Evolutionary conservation across 139 green algal genomes (phyloP), one percentile per base, ranked within the genome.

Genomic region (Micractinium conductrix): DNA sequence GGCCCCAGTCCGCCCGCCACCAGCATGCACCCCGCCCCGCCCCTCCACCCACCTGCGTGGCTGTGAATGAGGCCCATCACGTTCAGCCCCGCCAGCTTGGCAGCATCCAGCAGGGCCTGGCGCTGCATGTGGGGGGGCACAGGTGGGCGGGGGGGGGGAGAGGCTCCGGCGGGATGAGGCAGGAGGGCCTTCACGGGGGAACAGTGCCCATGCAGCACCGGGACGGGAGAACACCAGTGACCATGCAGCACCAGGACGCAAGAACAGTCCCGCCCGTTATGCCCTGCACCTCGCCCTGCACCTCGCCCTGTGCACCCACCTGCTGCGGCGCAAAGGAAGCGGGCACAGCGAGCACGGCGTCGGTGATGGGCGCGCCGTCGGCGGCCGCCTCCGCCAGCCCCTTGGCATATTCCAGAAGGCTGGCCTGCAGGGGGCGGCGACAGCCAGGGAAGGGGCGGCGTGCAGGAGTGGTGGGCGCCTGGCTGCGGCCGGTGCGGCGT

Each of bases 21-120:
- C n/a, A n/a, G n/a, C n/a, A n/a, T n/a, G n/a, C n/a, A n/a, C n/a
- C n/a, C n/a, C n/a, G n/a, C n/a, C n/a, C n/a, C n/a, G n/a, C n/a
- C n/a, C n/a, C n/a, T n/a, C n/a, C 1, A 43, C 70, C 33, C 8
- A 78, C 70, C 70, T 35, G 94, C 91, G 78, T 98, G 94, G 69
- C 88, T 93, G 92, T 97, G 94, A 68, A 99, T 89, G 8, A 99
- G 85, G 22, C 90, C 91, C 84, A 99, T 90, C 43, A 99, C 92
- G 86, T 96, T 96, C 37, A 98, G 83, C 26, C 92, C 93, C 24
- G 92, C 93, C 48, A 97, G 82, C 42, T 68, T 70, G 30, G 94
- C 96, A n/a, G 95, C 91, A 65, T 99, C 95, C 30, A 96, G 43
- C 60, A 83, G 78, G 10, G 78, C 78, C 43, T 74, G 62, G 60